phyloP scores from a whole-genome alignment of 129 eudicot genomes.

The sunflower (Helianthus annuus) region HanXRQr2.0-SUNRISE NC_035446.2:125871219-125871718 shows the following conservation, averaged over 20 bases:
- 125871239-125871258: constrained; percentile 80
- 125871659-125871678: constrained; percentile 62
- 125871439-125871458: constrained; percentile 85
- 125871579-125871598: constrained; percentile 5
- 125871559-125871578: constrained; percentile 48
- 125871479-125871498: constrained; percentile 64
- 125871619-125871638: background rate
- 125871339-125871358: constrained; percentile 5
- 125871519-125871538: constrained; percentile 68
- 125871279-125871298: background rate
- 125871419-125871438: constrained; percentile 81
- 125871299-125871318: background rate
- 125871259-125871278: background rate
- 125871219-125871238: constrained; percentile 60
- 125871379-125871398: background rate
- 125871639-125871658: constrained; percentile 44
- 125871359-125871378: constrained; percentile 1
- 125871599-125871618: background rate
- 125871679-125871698: constrained; percentile 89
- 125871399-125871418: constrained; percentile 2
- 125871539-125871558: constrained; percentile 59
- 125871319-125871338: background rate
- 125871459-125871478: constrained; percentile 92
- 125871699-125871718: constrained; percentile 84
- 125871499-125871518: constrained; percentile 88